These are phyloP conservation scores for Oidium heveae DNA, from an alignment of 2,329 filamentous ascomycete species.

Conservation along the genomic window DNA sequence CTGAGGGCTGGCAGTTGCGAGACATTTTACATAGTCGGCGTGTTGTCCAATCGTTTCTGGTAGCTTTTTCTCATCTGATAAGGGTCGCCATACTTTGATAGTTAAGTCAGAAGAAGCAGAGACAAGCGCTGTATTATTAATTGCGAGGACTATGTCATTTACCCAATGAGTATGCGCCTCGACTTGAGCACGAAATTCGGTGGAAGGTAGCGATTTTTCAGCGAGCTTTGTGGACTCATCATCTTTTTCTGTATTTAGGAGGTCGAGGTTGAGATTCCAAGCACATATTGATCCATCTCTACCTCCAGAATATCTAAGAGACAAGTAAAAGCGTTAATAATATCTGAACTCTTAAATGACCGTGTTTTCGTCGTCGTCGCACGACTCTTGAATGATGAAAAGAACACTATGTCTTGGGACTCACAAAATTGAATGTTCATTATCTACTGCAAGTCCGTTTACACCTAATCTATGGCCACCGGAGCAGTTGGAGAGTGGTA, in stretches of 20 bases:
- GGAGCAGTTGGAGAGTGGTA: slow-evolving; percentile 45
- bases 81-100: slow-evolving; percentile 56
- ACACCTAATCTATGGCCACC: slow-evolving; percentile 84
- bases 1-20: slow-evolving; percentile 48
- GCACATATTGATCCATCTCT: slow-evolving; percentile 89
- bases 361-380: background rate
- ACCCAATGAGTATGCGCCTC: slow-evolving; percentile 61
- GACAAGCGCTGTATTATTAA: slow-evolving; percentile 38
- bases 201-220: slow-evolving; percentile 18
- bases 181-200: slow-evolving; percentile 33
- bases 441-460: slow-evolving; percentile 78
- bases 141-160: slow-evolving; percentile 44
- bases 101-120: slow-evolving; percentile 52
- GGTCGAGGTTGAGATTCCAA: slow-evolving; percentile 65
- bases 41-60: slow-evolving; percentile 73
- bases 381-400: background rate
- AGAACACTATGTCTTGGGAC: background rate
- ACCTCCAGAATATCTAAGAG: slow-evolving; percentile 75
- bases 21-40: slow-evolving; percentile 85
- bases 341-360: background rate
- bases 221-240: slow-evolving; percentile 9
- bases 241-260: slow-evolving; percentile 16
- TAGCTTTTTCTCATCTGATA: slow-evolving; percentile 34
- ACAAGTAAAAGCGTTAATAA: slow-evolving; percentile 2
- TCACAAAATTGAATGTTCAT: slow-evolving; percentile 62